Evolutionary conservation across 805 yeast species (phyloP).

Genomic region (Wickerhamiella occidentalis): DNA sequence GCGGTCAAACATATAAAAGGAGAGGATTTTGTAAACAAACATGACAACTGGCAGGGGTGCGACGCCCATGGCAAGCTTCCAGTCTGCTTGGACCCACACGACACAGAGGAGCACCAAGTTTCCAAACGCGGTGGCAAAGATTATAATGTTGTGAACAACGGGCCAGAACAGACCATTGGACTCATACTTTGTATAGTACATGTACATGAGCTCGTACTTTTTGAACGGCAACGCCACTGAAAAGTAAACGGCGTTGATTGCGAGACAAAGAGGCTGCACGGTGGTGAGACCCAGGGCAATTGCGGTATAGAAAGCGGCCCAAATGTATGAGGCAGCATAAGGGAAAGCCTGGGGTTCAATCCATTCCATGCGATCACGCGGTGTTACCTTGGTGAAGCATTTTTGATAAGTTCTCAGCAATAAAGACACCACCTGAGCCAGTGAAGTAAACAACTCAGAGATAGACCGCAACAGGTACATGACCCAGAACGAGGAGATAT

Average conservation of each 20-base stretch:
- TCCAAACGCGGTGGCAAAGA: conserved; percentile 29
- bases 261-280: conserved; percentile 30
- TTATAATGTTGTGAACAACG: conserved; percentile 24
- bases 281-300: conserved; percentile 30
- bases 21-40: conserved; percentile 24
- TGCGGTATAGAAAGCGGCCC: conserved; percentile 27
- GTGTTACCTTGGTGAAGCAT: conserved; percentile 25
- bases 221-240: conserved; percentile 26
- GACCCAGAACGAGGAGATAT: conserved; percentile 33
- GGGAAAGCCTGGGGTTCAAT: conserved; percentile 28
- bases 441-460: conserved; percentile 25
- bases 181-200: conserved; percentile 29
- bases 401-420: conserved; percentile 21
- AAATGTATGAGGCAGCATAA: conserved; percentile 27
- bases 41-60: conserved; percentile 25
- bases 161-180: conserved; percentile 32
- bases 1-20: conserved; percentile 14
- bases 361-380: conserved; percentile 25
- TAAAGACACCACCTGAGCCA: conserved; percentile 25
- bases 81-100: conserved; percentile 30
- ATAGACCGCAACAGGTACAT: conserved; percentile 29
- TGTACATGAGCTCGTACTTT: conserved; percentile 28
- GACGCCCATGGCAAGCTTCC: conserved; percentile 26
- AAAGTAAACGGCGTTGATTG: conserved; percentile 26
- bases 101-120: conserved; percentile 29